Base-by-base conservation (phyloP, 371 early-diverging fungal genomes). In the Funneliformis caledonium region DNA sequence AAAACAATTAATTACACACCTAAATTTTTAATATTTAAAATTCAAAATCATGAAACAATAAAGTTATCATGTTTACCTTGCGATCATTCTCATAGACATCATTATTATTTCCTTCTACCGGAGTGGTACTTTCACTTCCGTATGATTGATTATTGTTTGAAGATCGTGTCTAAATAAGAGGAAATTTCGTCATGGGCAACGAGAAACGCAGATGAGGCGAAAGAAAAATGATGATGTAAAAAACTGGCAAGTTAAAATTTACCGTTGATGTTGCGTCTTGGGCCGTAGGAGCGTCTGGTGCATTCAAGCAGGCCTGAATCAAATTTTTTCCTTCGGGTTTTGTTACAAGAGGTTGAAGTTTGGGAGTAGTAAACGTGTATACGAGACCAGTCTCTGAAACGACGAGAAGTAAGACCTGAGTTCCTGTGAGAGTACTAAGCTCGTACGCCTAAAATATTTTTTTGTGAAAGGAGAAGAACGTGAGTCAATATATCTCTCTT, bases 341-440 rank as follows among this genome's bases (percentile, higher is more conserved):
- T n/a, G 96, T 95, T 52, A 99, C 96, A 45, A 99, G 89, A 12
- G 98, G 97, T 86, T 97, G 97, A 60, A 99, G 89, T 87, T 97
- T 98, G n/a, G 96, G 94, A 7, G 99, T 99, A 12, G 99, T 97
- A 85, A 97, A 99, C 1, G 99, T 98, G 86, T 99, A 99, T 6
- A 99, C 99, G 82, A 97, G 93, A 37, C 99, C 99, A 42, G 97
- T 97, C 85, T 97, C 99, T 7, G 98, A 96, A n/a, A 98, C 98
- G 11, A 99, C 95, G 61, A 99, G 84, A 64, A 99, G 88, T 72
- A 99, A 89, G 52, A 99, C 96, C 85, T 99, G 97, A 2, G 99
- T 97, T 72, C 99, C 99, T 1, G 99, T 99, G 69, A 99, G 87
- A 4, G 97, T 96, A 83, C 93, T 92, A 45, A 99, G 90, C 85